Evolutionary conservation across 805 yeast genomes (phyloP).

Genomic region (Wickerhamomyces subpelliculosus): DNA sequence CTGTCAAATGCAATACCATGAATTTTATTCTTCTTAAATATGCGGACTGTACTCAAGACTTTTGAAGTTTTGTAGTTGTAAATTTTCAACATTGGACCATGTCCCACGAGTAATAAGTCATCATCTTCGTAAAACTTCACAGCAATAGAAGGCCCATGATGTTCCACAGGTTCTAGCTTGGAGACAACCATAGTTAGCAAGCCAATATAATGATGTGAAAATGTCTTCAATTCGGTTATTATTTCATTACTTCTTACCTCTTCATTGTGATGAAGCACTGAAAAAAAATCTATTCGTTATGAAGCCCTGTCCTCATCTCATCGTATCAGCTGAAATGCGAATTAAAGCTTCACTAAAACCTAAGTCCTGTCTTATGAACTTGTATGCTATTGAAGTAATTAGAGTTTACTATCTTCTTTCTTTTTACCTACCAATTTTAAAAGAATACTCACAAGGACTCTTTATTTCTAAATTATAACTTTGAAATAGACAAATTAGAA

Average conservation of each 20-base stretch:
- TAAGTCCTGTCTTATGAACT: too few relatives aligned
- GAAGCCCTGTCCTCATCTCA: slow-evolving; percentile 1
- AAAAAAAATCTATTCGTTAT: neutral
- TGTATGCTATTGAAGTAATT: too few relatives aligned
- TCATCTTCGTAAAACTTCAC: slow-evolving; percentile 37
- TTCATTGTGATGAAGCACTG: neutral
- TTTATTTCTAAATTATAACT: too few relatives aligned
- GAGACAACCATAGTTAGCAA: neutral
- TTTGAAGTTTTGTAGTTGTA: slow-evolving; percentile 37
- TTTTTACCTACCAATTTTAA: too few relatives aligned
- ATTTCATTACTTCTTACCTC: too few relatives aligned
- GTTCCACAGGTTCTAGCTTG: slow-evolving; percentile 3
- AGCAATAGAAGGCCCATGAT: slow-evolving; percentile 25
- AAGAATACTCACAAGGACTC: too few relatives aligned
- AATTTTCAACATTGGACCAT: slow-evolving; percentile 60
- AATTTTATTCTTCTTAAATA: slow-evolving; percentile 70
- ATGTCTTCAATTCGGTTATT: neutral
- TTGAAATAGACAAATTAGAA: too few relatives aligned
- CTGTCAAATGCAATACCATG: slow-evolving; percentile 58
- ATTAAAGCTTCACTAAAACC: too few relatives aligned
- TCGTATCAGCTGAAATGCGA: too few relatives aligned
- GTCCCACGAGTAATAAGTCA: slow-evolving; percentile 48
- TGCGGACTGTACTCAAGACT: slow-evolving; percentile 31
- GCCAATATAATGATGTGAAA: neutral
- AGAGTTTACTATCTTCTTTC: too few relatives aligned